Evolutionary conservation across 2,329 filamentous ascomycete species (phyloP).

Genomic region (Trichoderma sp.): DNA sequence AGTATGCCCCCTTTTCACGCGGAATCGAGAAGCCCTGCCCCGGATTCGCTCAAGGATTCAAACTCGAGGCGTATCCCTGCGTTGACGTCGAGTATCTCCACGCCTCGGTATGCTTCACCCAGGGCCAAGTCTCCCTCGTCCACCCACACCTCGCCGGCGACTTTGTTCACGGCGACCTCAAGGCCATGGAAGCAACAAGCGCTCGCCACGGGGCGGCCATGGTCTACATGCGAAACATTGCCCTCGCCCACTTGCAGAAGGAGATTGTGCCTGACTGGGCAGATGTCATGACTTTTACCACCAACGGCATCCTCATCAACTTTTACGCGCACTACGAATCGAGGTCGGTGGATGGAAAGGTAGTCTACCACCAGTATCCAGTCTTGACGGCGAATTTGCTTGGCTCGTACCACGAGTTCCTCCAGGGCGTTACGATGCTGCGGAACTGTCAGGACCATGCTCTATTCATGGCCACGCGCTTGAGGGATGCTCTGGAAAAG

Average conservation of each 20-base stretch:
- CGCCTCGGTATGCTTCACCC: neutral
- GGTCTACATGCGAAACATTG: conserved; percentile 36
- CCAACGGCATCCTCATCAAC: conserved; percentile 35
- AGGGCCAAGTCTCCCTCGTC: conserved; percentile 30
- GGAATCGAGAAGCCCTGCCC: conserved; percentile 19
- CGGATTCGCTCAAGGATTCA: conserved; percentile 10
- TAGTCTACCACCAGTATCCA: conserved; percentile 35
- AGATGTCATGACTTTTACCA: conserved; percentile 35
- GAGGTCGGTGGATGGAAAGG: conserved; percentile 23
- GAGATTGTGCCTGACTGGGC: conserved; percentile 32
- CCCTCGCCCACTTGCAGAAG: conserved; percentile 32
- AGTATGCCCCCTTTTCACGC: neutral
- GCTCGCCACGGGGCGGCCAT: conserved; percentile 37
- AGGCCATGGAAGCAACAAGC: conserved; percentile 31
- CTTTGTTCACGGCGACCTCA: conserved; percentile 28
- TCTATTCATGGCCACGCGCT: conserved; percentile 27
- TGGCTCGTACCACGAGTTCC: conserved; percentile 29
- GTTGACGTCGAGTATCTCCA: neutral
- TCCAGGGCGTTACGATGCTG: conserved; percentile 30
- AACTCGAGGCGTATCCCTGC: neutral
- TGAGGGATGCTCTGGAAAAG: conserved; percentile 31
- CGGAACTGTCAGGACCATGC: conserved; percentile 35
- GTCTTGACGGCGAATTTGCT: conserved; percentile 29
- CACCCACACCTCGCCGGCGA: conserved; percentile 38
- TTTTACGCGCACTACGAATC: conserved; percentile 37